These are phyloP conservation scores for Pythium coloratum DNA, from an alignment of 352 stramenopile species.

Conservation along the genomic window DNA sequence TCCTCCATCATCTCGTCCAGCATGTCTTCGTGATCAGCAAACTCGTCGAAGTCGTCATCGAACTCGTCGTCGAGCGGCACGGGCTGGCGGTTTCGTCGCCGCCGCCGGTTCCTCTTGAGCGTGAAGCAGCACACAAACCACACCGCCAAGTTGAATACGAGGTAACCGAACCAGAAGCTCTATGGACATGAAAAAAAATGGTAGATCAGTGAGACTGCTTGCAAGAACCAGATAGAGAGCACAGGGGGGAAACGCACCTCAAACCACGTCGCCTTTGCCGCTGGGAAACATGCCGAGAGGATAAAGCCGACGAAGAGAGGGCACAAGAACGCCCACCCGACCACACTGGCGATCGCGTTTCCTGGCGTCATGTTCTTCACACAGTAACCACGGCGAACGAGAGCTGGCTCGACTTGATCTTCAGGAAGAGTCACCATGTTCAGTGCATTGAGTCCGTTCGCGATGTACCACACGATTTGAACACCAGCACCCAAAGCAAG, in stretches of 20 bases:
- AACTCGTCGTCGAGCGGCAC: slow-evolving; percentile 29
- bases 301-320: slow-evolving; percentile 73
- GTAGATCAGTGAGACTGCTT: neutral
- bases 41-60: slow-evolving; percentile 38
- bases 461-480: slow-evolving; percentile 73
- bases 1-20: slow-evolving; percentile 25
- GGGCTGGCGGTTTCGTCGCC: slow-evolving; percentile 33
- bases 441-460: slow-evolving; percentile 63
- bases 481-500: slow-evolving; percentile 73
- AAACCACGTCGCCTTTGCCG: slow-evolving; percentile 42
- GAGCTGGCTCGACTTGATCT: slow-evolving; percentile 53
- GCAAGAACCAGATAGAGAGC: neutral
- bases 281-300: slow-evolving; percentile 49
- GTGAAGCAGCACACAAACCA: slow-evolving; percentile 82
- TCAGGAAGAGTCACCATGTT: slow-evolving; percentile 60
- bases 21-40: slow-evolving; percentile 17
- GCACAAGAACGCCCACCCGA: slow-evolving; percentile 72
- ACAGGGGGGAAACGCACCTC: slow-evolving; percentile 22
- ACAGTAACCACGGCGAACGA: slow-evolving; percentile 67
- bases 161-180: slow-evolving; percentile 77
- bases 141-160: slow-evolving; percentile 65
- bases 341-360: slow-evolving; percentile 49
- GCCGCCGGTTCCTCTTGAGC: slow-evolving; percentile 43
- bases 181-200: slow-evolving; percentile 18
- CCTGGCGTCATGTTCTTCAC: slow-evolving; percentile 61